A percentile compares a stretch with the other conserved stretches of the same genome.
phyloP scores from a whole-genome alignment of 345 rosid genomes.

The Psidium guajava region DNA sequence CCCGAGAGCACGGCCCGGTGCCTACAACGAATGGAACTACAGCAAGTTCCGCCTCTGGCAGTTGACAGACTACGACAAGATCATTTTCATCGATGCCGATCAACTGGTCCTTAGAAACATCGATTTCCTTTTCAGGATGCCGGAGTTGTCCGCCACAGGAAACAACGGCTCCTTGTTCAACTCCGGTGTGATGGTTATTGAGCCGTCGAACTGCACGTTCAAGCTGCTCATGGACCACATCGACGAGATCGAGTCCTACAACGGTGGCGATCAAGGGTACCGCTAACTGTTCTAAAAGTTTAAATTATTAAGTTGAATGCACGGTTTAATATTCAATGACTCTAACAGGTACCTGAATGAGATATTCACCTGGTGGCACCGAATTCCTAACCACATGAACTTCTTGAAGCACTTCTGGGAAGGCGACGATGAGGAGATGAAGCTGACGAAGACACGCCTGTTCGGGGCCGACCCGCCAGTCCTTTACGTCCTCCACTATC shows the following conservation, averaged over 20 bases:
- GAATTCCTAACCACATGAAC: slow-evolving; percentile 34
- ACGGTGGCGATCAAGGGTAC: slow-evolving; percentile 39
- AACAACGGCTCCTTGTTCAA: slow-evolving; percentile 32
- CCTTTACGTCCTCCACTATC: slow-evolving; percentile 32
- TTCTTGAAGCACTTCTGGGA: slow-evolving; percentile 39
- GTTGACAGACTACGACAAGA: slow-evolving; percentile 40
- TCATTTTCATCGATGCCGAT: slow-evolving; percentile 37
- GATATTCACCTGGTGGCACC: slow-evolving; percentile 40
- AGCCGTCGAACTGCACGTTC: slow-evolving; percentile 38
- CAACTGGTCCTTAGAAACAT: slow-evolving; percentile 30
- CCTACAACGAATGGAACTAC: slow-evolving; percentile 45
- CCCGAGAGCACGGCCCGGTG: slow-evolving; percentile 25
- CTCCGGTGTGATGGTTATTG: slow-evolving; percentile 38
- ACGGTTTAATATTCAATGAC: no score
- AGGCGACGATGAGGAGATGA: slow-evolving; percentile 25
- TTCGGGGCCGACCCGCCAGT: slow-evolving; percentile 30
- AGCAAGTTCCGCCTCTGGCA: slow-evolving; percentile 49
- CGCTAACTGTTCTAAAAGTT: no score
- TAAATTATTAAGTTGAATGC: no score
- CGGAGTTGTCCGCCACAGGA: slow-evolving; percentile 29
- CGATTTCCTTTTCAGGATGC: slow-evolving; percentile 35
- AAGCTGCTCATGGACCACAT: slow-evolving; percentile 34
- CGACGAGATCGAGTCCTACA: slow-evolving; percentile 30
- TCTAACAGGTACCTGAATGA: slow-evolving; percentile 15
- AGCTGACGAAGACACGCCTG: slow-evolving; percentile 20